Percentiles rank a stretch among this genome's conserved stretches.
phyloP scores from a whole-genome alignment of 225 moss, liverwort and hornwort genomes.

The Marchantia polymorpha region DNA sequence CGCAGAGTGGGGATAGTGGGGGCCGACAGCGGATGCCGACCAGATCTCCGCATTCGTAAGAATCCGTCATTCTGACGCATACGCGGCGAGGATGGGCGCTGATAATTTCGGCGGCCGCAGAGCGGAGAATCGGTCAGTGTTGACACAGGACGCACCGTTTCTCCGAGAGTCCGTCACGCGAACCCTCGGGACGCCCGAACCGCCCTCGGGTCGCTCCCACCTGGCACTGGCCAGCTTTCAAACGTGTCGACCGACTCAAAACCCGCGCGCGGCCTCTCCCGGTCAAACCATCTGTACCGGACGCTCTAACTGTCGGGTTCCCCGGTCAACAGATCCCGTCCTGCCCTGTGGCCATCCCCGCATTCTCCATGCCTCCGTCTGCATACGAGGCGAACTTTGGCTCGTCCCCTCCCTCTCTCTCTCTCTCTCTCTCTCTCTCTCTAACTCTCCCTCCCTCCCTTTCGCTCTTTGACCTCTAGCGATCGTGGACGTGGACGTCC shows the following conservation, averaged over 20 bases:
- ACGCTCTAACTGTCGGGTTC: not conserved
- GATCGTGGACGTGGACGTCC: too few species aligned
- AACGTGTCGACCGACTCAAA: not conserved
- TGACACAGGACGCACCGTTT: not conserved
- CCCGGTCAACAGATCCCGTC: too few species aligned
- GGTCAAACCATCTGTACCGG: not conserved
- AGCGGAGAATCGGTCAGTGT: not conserved
- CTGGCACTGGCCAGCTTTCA: constrained; percentile 1
- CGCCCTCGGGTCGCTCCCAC: not conserved
- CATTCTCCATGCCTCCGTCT: too few species aligned
- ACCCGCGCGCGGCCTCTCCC: not conserved
- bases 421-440: too few species aligned
- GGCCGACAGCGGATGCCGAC: not conserved
- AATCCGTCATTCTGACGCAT: not conserved
- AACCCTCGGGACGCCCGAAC: not conserved
- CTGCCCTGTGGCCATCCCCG: too few species aligned
- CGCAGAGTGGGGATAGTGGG: too few species aligned
- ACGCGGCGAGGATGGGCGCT: not conserved
- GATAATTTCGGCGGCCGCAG: constrained; percentile 4
- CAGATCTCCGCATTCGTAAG: not conserved
- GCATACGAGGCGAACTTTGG: too few species aligned
- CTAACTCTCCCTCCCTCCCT: too few species aligned
- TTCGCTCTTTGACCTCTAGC: too few species aligned
- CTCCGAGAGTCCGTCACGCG: not conserved
- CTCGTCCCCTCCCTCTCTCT: too few species aligned